Evolutionary conservation across 106 monocot species (phyloP).

Genomic region (Posidonia australis): DNA sequence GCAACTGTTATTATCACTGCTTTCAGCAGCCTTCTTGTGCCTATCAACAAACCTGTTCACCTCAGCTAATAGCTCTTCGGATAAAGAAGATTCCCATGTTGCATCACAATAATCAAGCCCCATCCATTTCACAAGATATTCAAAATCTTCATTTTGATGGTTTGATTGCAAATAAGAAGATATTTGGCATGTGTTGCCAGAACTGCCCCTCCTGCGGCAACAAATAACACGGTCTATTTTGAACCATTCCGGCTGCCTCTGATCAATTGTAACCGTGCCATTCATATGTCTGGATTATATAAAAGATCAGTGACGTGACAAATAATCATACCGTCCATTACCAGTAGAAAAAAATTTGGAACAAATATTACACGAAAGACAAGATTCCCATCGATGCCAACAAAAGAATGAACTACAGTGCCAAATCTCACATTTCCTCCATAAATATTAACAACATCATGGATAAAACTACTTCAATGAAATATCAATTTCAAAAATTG

Average conservation of each 20-base stretch:
- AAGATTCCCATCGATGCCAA: no score
- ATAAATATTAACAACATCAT: no score
- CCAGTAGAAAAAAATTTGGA: neutral
- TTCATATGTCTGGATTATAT: neutral
- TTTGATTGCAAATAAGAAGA: constrained; percentile 1
- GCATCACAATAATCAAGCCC: constrained; percentile 44
- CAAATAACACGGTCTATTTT: constrained; percentile 35
- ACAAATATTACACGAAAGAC: neutral
- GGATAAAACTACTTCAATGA: no score
- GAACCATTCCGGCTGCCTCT: constrained; percentile 42
- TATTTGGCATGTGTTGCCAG: constrained; percentile 16
- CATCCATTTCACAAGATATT: constrained; percentile 44
- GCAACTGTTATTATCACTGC: neutral
- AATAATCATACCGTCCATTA: no score
- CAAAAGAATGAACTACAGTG: no score
- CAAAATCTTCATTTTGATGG: constrained; percentile 14
- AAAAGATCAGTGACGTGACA: no score
- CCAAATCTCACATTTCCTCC: no score
- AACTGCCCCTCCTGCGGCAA: constrained; percentile 23
- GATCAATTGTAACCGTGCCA: constrained; percentile 14
- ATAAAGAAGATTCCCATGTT: constrained; percentile 36
- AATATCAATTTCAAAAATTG: no score
- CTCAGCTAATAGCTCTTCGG: constrained; percentile 23
- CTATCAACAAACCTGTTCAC: constrained; percentile 21
- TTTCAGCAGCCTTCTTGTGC: constrained; percentile 25